Conservation (phyloP, 108 stramenopile species). For the Cyclotella distinguenda region DNA sequence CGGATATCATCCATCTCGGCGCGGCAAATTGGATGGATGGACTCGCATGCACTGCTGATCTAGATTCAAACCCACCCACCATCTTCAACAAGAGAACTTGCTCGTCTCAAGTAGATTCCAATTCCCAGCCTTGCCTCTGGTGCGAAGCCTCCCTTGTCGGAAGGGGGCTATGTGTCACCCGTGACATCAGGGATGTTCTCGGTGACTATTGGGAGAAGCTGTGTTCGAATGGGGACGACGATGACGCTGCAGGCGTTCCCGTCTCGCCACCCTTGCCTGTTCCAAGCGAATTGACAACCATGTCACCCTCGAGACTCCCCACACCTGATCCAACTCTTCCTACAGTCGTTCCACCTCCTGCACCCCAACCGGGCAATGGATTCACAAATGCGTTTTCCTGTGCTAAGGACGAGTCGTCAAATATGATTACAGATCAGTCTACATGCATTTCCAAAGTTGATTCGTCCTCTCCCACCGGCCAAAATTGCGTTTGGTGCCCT, state of each 20-base stretch:
- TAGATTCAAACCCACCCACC: constrained; percentile 7
- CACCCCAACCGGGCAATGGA: constrained; percentile 10
- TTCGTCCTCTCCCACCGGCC: background rate
- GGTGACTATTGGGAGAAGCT: constrained; percentile 30
- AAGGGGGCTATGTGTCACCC: constrained; percentile 26
- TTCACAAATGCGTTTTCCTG: constrained; percentile 14
- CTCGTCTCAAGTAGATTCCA: constrained; percentile 11
- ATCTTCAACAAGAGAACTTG: constrained; percentile 25
- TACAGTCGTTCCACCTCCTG: constrained; percentile 4
- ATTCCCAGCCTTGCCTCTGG: constrained; percentile 35
- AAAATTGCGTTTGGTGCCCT: constrained; percentile 35
- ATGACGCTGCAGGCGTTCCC: background rate
- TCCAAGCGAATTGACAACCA: background rate
- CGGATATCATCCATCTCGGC: background rate
- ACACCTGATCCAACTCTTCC: background rate
- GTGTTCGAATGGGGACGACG: background rate
- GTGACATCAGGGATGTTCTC: constrained; percentile 8
- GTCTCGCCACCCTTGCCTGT: background rate
- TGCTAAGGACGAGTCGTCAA: constrained; percentile 7
- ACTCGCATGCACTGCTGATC: constrained; percentile 15
- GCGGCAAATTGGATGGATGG: background rate
- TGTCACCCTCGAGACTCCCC: background rate
- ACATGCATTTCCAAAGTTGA: constrained; percentile 22
- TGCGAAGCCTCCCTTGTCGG: constrained; percentile 26
- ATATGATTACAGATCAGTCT: constrained; percentile 20